Evolutionary conservation across 371 early-diverging fungal genomes (phyloP).

Genomic region (Apophysomyces ossiformis): DNA sequence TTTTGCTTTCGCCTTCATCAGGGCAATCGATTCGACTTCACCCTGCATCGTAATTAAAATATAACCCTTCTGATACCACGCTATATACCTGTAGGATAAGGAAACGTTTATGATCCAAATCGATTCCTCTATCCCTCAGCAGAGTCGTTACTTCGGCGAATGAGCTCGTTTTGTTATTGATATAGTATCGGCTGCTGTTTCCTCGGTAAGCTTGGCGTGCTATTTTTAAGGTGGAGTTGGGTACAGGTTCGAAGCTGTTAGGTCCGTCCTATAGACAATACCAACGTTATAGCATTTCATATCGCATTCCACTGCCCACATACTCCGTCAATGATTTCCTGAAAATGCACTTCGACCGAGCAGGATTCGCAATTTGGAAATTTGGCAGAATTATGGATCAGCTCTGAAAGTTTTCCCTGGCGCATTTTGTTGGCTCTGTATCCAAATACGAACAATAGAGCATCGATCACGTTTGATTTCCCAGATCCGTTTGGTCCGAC

Average conservation of each 20-base stretch:
- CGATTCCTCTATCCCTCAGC: conserved; percentile 92
- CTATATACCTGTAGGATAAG: conserved; percentile 87
- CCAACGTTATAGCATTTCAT: neutral
- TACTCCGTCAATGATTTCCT: conserved; percentile 84
- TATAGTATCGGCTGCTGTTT: conserved; percentile 77
- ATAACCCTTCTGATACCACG: neutral
- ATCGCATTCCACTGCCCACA: neutral
- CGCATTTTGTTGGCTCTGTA: conserved; percentile 99
- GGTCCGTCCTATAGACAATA: conserved; percentile 55
- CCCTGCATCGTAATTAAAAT: conserved; percentile 63
- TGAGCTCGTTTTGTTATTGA: conserved; percentile 75
- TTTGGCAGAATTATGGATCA: conserved; percentile 95
- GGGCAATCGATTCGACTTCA: conserved; percentile 99
- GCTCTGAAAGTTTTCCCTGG: conserved; percentile 94
- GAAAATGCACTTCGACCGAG: conserved; percentile 95
- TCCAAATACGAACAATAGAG: conserved; percentile 99
- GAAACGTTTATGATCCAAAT: conserved; percentile 99
- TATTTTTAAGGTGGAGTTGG: conserved; percentile 76
- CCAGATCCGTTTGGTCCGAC: conserved; percentile 99
- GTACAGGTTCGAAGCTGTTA: conserved; percentile 66
- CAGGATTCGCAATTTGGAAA: conserved; percentile 75
- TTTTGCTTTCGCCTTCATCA: conserved; percentile 98
- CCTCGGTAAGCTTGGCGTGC: conserved; percentile 82
- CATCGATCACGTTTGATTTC: conserved; percentile 99
- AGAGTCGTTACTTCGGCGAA: conserved; percentile 89